Percentiles rank a stretch among this genome's conserved stretches.
Evolutionary conservation across 2,329 filamentous ascomycete genomes (phyloP).

Genomic region (Aureobasidium sp.): DNA sequence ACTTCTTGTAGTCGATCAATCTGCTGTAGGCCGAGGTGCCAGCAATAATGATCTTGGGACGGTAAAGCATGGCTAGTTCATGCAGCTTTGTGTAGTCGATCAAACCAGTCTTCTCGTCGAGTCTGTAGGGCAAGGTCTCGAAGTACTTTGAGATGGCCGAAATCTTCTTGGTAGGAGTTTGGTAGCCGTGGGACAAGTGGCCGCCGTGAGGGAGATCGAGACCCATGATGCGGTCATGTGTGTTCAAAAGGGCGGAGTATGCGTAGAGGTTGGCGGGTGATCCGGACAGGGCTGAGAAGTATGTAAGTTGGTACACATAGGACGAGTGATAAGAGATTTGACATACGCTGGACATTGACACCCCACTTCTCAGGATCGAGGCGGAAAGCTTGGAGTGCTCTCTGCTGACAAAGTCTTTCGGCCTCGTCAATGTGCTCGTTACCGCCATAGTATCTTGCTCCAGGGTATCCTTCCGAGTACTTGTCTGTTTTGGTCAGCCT

Average conservation of each 20-base stretch:
- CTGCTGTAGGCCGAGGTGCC: slow-evolving; percentile 98
- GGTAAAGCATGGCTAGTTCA: slow-evolving; percentile 84
- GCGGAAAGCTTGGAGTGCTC: slow-evolving; percentile 80
- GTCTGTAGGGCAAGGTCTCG: slow-evolving; percentile 94
- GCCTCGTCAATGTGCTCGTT: slow-evolving; percentile 94
- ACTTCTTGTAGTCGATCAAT: slow-evolving; percentile 90
- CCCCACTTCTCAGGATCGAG: slow-evolving; percentile 85
- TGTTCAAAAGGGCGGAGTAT: slow-evolving; percentile 86
- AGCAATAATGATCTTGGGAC: slow-evolving; percentile 91
- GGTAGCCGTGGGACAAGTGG: slow-evolving; percentile 93
- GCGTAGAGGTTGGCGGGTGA: slow-evolving; percentile 71
- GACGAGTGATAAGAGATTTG: background rate
- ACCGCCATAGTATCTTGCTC: slow-evolving; percentile 91
- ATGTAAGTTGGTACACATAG: slow-evolving; percentile 14
- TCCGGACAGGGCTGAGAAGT: slow-evolving; percentile 54
- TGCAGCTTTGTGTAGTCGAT: slow-evolving; percentile 95
- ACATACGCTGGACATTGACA: slow-evolving; percentile 81
- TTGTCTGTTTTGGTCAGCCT: slow-evolving; percentile 51
- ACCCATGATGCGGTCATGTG: slow-evolving; percentile 94
- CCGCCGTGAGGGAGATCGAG: slow-evolving; percentile 94
- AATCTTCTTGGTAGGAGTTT: slow-evolving; percentile 76
- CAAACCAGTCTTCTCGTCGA: slow-evolving; percentile 81
- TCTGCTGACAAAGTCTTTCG: slow-evolving; percentile 81
- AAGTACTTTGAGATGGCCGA: slow-evolving; percentile 98
- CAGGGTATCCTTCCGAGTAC: slow-evolving; percentile 97